These are phyloP conservation scores for Arctium minus DNA, from an alignment of 129 eudicot genomes.

Conservation along the genomic window DNA sequence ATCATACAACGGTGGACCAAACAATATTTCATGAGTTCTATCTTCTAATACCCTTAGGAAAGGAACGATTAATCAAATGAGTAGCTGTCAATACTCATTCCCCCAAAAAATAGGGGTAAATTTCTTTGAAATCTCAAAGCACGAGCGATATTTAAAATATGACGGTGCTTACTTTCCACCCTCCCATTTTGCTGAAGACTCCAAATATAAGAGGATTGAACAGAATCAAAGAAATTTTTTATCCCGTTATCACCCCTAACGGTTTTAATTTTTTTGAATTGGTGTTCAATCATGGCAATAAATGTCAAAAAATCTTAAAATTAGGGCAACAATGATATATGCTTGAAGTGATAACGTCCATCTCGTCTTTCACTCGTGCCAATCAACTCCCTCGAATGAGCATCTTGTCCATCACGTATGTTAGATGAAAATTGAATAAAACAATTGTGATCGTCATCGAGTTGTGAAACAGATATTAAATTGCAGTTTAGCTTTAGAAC, in stretches of 20 bases:
- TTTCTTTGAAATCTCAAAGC: background rate
- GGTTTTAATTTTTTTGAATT: background rate
- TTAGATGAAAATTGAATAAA: background rate
- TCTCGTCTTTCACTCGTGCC: background rate
- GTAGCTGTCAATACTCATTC: background rate
- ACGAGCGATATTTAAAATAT: background rate
- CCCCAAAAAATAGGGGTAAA: background rate
- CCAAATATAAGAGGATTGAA: background rate
- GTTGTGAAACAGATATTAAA: no score
- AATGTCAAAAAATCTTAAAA: background rate
- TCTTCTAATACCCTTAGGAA: background rate
- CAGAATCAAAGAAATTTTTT: background rate
- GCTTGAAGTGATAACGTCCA: no score
- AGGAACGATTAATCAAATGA: background rate
- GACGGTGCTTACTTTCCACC: no score
- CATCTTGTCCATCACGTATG: background rate
- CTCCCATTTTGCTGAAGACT: no score
- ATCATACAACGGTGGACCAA: background rate
- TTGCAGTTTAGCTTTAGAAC: no score
- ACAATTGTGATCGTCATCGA: background rate
- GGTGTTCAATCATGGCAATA: background rate
- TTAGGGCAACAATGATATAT: no score
- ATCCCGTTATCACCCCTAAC: background rate
- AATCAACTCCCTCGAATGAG: background rate
- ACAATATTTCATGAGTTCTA: background rate